Evolutionary conservation across 2,329 filamentous ascomycete genomes (phyloP).

Genomic region (Verticillium dahliae): DNA sequence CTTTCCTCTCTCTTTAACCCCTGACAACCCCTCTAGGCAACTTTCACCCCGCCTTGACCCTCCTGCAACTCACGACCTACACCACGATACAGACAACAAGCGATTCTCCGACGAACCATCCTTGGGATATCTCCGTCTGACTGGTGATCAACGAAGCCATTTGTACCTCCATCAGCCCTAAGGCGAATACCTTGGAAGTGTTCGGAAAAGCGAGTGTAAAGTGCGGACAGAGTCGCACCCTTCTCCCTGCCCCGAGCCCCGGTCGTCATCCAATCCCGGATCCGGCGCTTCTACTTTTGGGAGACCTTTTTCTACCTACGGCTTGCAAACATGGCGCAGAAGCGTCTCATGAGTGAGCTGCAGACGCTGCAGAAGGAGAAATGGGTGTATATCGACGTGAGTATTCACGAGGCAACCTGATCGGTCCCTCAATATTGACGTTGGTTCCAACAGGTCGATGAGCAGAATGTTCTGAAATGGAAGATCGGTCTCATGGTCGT

Average conservation of each 20-base stretch:
- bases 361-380: conserved; percentile 78
- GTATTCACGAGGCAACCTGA: conserved; percentile 14
- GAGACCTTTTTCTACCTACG: not conserved
- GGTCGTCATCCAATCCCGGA: not conserved
- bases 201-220: not conserved
- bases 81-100: not conserved
- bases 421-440: not conserved
- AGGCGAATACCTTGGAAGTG: not conserved
- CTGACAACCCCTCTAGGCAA: not conserved
- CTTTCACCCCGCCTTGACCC: not conserved
- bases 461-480: conserved; percentile 85
- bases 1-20: not conserved
- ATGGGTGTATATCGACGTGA: conserved; percentile 85
- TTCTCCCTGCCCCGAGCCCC: not conserved
- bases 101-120: not conserved
- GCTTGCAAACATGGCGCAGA: conserved; percentile 40
- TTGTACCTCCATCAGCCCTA: not conserved
- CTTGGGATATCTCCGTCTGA: not conserved
- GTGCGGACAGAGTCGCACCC: not conserved
- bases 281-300: not conserved
- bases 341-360: conserved; percentile 85
- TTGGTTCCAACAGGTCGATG: conserved; percentile 52
- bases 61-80: not conserved
- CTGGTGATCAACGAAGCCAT: too few species aligned
- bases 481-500: conserved; percentile 83